Evolutionary conservation across 2,329 filamentous ascomycete species (phyloP).

Genomic region (Aspergillus cejpii): DNA sequence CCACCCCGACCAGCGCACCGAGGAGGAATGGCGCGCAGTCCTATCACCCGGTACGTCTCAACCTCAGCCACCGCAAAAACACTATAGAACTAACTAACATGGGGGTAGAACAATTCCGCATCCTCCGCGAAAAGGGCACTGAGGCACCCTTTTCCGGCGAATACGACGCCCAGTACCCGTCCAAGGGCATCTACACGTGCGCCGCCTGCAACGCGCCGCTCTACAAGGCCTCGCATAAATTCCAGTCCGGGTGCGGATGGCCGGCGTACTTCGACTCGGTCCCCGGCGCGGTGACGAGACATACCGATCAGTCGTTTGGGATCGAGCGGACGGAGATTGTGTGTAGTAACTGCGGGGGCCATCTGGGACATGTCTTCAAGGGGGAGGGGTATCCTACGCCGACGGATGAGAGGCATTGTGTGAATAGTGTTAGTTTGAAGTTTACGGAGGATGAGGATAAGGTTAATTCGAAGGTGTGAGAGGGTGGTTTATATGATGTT

Average conservation of each 20-base stretch:
- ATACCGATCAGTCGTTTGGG: conserved; percentile 68
- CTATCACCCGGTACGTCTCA: conserved; percentile 57
- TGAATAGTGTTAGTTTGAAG: conserved; percentile 85
- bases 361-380: conserved; percentile 87
- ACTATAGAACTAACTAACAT: too few species aligned
- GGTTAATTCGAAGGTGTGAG: conserved; percentile 27
- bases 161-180: conserved; percentile 79
- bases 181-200: conserved; percentile 74
- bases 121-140: conserved; percentile 87
- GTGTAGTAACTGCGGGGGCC: conserved; percentile 88
- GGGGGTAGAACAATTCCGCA: conserved; percentile 97
- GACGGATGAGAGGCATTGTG: conserved; percentile 93
- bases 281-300: conserved; percentile 78
- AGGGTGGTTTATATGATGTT: background rate
- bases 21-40: conserved; percentile 84
- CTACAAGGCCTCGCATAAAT: conserved; percentile 91
- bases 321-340: conserved; percentile 90
- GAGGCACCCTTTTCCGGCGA: conserved; percentile 72
- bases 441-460: conserved; percentile 62
- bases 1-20: conserved; percentile 71
- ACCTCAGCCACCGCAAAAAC: conserved; percentile 30
- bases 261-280: conserved; percentile 96
- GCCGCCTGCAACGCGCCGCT: conserved; percentile 79
- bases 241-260: conserved; percentile 95
- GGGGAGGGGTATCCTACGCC: conserved; percentile 77